Evolutionary conservation across 2,329 filamentous ascomycete species (phyloP).

Genomic region (Aspergillus phoenicis): DNA sequence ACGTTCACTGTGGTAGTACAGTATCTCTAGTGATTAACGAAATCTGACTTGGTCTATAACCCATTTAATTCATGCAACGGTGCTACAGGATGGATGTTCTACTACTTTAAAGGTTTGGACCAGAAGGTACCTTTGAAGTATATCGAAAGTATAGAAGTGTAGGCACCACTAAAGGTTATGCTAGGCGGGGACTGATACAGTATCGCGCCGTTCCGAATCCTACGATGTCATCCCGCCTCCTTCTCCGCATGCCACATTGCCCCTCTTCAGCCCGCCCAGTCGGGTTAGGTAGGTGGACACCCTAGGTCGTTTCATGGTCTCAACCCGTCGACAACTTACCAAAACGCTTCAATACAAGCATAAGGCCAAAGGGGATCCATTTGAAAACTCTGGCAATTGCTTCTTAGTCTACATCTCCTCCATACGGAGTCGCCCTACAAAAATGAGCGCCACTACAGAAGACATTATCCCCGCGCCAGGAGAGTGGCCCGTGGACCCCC

Average conservation of each 20-base stretch:
- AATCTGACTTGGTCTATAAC: no score
- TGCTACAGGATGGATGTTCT: no score
- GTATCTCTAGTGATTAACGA: no score
- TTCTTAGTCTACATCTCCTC: neutral
- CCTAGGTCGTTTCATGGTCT: neutral
- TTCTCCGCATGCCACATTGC: neutral
- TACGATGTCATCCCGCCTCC: neutral
- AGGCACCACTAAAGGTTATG: neutral
- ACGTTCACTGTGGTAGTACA: no score
- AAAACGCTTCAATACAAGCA: neutral
- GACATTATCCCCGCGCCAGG: constrained; percentile 54
- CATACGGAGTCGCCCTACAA: neutral
- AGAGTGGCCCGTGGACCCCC: constrained; percentile 66
- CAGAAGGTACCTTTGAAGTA: no score
- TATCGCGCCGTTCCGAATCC: neutral
- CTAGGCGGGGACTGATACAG: neutral
- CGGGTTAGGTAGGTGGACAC: neutral
- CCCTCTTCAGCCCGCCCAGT: neutral
- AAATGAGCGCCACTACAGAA: constrained; percentile 26
- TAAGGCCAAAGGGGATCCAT: neutral
- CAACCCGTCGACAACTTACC: neutral
- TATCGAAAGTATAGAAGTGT: neutral
- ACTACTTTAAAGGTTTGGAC: no score
- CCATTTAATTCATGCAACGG: no score
- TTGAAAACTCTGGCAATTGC: no score